Conservation (phyloP, 257 asterid species). For the Parsonsia alboflavescens region DNA sequence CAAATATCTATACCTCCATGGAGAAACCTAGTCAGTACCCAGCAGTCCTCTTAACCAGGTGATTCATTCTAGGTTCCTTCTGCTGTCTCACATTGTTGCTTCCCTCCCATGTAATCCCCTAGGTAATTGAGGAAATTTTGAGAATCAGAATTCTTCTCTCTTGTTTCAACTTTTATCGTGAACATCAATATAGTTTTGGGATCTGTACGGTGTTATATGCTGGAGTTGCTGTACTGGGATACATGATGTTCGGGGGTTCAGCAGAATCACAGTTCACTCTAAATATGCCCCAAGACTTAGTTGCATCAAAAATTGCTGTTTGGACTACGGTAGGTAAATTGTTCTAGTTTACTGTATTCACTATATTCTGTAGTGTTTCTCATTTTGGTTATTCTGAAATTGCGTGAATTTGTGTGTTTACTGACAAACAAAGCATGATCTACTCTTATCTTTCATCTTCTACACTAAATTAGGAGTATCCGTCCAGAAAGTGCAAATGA, state of each 20-base stretch:
- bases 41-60: conserved; percentile 73
- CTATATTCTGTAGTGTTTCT: background rate
- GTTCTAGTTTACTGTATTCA: background rate
- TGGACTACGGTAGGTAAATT: conserved; percentile 78
- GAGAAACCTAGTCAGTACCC: conserved; percentile 73
- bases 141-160: background rate
- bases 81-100: background rate
- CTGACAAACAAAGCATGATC: background rate
- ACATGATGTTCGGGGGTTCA: conserved; percentile 75
- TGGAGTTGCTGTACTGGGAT: conserved; percentile 79
- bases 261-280: conserved; percentile 86
- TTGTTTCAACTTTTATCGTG: background rate
- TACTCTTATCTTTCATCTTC: background rate
- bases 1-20: conserved; percentile 89
- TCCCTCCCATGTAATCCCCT: background rate
- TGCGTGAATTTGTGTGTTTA: background rate
- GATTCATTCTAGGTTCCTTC: background rate
- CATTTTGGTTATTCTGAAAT: background rate
- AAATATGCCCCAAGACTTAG: conserved; percentile 72
- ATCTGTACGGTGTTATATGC: conserved; percentile 71
- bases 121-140: background rate
- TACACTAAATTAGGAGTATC: background rate
- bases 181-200: conserved; percentile 51
- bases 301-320: conserved; percentile 78
- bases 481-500: background rate